These are phyloP conservation scores for Penium margaritaceum DNA, from an alignment of 139 green algal genomes.

Conservation along the genomic window DNA sequence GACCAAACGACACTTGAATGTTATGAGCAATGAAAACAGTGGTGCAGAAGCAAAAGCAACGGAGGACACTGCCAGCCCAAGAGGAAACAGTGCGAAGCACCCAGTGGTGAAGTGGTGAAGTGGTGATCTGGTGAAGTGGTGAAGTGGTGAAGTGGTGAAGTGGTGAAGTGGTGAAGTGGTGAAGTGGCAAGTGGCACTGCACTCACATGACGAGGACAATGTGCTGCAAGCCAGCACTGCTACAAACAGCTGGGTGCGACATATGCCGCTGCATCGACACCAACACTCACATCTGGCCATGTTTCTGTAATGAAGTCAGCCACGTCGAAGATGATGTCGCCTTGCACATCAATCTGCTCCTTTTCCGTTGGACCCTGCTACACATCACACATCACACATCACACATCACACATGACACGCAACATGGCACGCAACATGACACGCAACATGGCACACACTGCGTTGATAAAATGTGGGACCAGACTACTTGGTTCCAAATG, in stretches of 20 bases:
- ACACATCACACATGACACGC: too few species aligned
- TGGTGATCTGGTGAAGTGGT: neutral
- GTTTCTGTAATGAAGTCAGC: slow-evolving; percentile 50
- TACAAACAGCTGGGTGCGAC: neutral
- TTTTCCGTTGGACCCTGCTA: slow-evolving; percentile 44
- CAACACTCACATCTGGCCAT: slow-evolving; percentile 37
- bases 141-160: neutral
- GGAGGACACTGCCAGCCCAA: too few species aligned
- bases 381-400: too few species aligned
- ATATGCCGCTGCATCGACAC: too few species aligned
- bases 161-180: neutral
- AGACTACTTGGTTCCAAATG: too few species aligned
- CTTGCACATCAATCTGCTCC: slow-evolving; percentile 92
- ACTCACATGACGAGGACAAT: neutral
- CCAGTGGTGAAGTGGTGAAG: neutral
- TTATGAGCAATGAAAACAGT: too few species aligned
- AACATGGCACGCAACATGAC: too few species aligned
- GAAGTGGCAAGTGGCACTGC: neutral
- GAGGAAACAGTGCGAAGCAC: neutral
- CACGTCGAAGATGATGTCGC: slow-evolving; percentile 49
- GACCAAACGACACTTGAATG: too few species aligned
- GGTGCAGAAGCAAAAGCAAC: too few species aligned
- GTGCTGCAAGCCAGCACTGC: neutral
- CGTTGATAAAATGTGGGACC: too few species aligned
- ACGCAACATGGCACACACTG: too few species aligned